A percentile compares a stretch with the other conserved stretches of the same genome.
phyloP scores from a whole-genome alignment of 2,329 filamentous ascomycete genomes.

The Diaporthe ilicicola region DNA sequence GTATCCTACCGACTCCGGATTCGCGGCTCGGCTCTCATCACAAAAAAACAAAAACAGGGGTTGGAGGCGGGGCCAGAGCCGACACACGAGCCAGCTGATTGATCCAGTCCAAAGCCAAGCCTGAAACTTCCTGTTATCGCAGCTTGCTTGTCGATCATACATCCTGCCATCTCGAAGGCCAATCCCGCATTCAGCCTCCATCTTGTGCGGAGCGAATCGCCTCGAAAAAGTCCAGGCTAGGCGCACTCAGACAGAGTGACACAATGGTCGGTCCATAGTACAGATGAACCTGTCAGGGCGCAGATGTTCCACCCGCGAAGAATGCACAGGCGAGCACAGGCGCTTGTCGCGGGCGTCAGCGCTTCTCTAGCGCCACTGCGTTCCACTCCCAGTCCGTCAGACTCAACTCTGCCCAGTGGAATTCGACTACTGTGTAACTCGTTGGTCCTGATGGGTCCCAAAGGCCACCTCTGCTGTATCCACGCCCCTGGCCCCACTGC shows the following conservation, averaged over 20 bases:
- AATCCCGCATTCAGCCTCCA: not conserved
- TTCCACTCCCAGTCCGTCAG: constrained; percentile 20
- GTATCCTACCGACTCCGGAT: not conserved
- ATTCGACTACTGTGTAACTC: too few relatives aligned
- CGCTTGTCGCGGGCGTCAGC: constrained; percentile 32
- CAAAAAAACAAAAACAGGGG: not conserved
- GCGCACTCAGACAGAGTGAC: not conserved
- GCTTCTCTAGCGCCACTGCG: constrained; percentile 25
- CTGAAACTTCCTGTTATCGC: constrained; percentile 19
- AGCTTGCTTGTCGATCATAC: constrained; percentile 23
- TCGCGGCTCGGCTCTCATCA: not conserved
- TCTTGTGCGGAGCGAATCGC: constrained; percentile 5
- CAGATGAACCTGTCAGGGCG: constrained; percentile 14
- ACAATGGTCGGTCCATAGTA: not conserved
- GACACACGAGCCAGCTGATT: not conserved
- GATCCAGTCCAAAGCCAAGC: constrained; percentile 22
- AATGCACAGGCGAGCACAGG: constrained; percentile 15
- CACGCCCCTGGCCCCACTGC: constrained; percentile 1
- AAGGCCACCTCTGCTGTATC: not conserved
- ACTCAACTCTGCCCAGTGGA: constrained; percentile 12
- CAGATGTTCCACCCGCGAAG: not conserved
- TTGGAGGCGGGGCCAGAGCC: not conserved
- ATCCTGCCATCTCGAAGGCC: not conserved
- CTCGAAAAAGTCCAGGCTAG: not conserved
- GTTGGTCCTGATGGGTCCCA: constrained; percentile 6